A percentile compares a stretch with the other conserved stretches of the same genome.
Evolutionary conservation across 2,329 filamentous ascomycete species (phyloP).

Genomic region (Ascochyta clinopodiicola): DNA sequence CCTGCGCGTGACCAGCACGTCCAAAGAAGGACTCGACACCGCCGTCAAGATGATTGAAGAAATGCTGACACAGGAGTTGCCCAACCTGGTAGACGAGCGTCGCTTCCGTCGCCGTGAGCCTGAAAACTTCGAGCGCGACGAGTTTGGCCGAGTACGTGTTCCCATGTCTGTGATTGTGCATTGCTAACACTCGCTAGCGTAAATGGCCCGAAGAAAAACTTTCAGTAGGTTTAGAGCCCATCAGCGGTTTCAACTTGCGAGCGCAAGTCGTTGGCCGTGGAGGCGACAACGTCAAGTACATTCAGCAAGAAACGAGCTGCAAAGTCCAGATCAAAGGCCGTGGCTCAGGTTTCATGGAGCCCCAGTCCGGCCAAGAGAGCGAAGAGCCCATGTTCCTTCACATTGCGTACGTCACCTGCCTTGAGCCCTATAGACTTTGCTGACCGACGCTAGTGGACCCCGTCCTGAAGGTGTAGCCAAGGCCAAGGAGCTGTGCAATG

Average conservation of each 20-base stretch:
- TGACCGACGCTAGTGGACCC: constrained; percentile 69
- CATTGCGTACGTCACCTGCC: constrained; percentile 72
- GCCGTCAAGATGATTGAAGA: constrained; percentile 90
- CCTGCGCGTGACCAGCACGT: constrained; percentile 92
- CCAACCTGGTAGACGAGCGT: constrained; percentile 92
- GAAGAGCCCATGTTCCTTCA: constrained; percentile 97
- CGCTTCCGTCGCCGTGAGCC: constrained; percentile 84
- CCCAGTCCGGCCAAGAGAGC: constrained; percentile 84
- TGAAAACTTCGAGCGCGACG: constrained; percentile 84
- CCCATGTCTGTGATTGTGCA: neutral
- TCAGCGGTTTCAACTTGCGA: constrained; percentile 93
- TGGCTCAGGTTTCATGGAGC: constrained; percentile 92
- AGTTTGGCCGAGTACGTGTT: constrained; percentile 78
- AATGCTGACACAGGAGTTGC: constrained; percentile 93
- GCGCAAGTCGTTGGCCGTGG: constrained; percentile 95
- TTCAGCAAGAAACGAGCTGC: constrained; percentile 92
- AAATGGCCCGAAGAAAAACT: constrained; percentile 99
- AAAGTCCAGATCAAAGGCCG: constrained; percentile 98
- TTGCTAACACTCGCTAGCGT: constrained; percentile 63
- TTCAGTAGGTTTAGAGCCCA: constrained; percentile 85
- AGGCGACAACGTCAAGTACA: constrained; percentile 96
- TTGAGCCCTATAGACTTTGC: constrained; percentile 1
- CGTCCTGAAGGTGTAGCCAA: constrained; percentile 84
- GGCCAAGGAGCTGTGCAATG: constrained; percentile 87
- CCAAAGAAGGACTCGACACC: constrained; percentile 87